A percentile compares a stretch with the other conserved stretches of the same genome.
These are phyloP conservation scores for Kitagawia praeruptora DNA, from an alignment of 129 eudicot species.

Conservation along the genomic window DNA sequence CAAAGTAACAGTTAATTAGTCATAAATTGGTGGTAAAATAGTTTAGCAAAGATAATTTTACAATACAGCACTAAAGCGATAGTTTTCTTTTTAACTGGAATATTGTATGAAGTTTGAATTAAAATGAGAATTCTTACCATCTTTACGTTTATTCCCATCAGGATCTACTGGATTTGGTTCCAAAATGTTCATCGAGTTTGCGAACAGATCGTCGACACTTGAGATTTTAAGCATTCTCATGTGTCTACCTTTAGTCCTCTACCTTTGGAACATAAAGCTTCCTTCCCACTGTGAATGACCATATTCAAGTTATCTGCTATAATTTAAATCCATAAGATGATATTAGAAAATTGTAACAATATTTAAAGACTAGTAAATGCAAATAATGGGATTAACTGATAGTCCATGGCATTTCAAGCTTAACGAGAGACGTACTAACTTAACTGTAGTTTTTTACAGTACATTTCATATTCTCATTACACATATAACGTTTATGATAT, in stretches of 20 bases:
- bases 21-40: neutral
- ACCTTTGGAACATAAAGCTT: conserved; percentile 45
- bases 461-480: neutral
- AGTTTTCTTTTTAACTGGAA: neutral
- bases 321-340: neutral
- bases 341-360: neutral
- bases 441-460: conserved; percentile 1
- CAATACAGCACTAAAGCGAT: neutral
- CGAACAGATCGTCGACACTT: conserved; percentile 61
- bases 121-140: conserved; percentile 40
- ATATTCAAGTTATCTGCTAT: no score
- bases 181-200: conserved; percentile 88
- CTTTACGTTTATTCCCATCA: conserved; percentile 81
- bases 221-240: conserved; percentile 85
- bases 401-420: neutral
- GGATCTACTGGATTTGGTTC: conserved; percentile 82
- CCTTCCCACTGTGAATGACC: no score
- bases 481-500: neutral
- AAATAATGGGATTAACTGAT: neutral
- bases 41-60: neutral
- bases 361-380: neutral
- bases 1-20: neutral
- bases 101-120: neutral
- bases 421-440: neutral
- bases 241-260: conserved; percentile 76